A percentile compares a stretch with the other conserved stretches of the same genome.
Conservation (phyloP, 1,139 yeast species). For the Hyphopichia fennica region DNA sequence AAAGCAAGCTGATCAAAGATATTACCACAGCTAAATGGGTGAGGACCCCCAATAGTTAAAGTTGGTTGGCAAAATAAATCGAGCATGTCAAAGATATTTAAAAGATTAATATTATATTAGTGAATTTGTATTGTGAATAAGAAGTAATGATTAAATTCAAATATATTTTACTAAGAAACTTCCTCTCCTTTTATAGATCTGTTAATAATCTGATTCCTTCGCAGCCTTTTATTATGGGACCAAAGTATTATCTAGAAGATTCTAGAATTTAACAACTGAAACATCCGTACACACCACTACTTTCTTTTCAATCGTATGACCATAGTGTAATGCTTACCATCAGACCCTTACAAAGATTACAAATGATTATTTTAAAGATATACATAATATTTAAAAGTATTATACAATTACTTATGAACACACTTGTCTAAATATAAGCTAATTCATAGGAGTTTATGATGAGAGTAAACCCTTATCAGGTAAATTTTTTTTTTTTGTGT, state of each 20-base stretch:
- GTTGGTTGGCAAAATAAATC: conserved; percentile 1
- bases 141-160: neutral
- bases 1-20: neutral
- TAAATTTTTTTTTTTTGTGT: neutral
- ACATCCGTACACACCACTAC: no score
- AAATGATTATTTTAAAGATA: neutral
- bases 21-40: neutral
- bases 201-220: no score
- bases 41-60: neutral
- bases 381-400: neutral
- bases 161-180: no score
- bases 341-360: no score
- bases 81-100: neutral
- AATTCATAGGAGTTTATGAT: neutral
- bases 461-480: neutral
- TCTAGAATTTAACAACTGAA: no score
- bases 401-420: neutral
- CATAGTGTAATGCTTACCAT: neutral
- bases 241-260: no score
- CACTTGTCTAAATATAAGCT: neutral
- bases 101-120: no score
- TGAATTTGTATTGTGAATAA: no score
- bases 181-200: no score
- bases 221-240: no score
- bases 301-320: no score